These are phyloP conservation scores for Pseudocercospora fuligena DNA, from an alignment of 2,329 filamentous ascomycete species.

Conservation along the genomic window DNA sequence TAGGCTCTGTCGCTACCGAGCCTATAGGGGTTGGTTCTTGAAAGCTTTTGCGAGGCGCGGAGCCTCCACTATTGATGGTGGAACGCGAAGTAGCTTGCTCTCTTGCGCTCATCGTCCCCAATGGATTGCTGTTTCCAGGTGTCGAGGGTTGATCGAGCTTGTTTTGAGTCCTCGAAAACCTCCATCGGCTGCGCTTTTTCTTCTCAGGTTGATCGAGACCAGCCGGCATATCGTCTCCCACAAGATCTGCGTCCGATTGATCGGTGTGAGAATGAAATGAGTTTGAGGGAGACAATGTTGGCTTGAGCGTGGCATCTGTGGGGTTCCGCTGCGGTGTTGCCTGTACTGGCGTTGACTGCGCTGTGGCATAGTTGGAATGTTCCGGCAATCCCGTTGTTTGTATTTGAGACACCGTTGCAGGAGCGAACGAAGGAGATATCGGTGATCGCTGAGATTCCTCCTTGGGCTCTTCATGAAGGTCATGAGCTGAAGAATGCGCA, in stretches of 20 bases:
- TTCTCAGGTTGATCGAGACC: slow-evolving; percentile 51
- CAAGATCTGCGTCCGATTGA: slow-evolving; percentile 76
- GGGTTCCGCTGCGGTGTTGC: slow-evolving; percentile 78
- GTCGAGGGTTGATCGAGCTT: slow-evolving; percentile 35
- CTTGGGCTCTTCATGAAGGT: slow-evolving; percentile 48
- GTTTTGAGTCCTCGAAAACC: slow-evolving; percentile 60
- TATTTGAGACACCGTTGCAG: neutral
- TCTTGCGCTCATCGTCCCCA: slow-evolving; percentile 37
- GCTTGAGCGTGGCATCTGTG: slow-evolving; percentile 61
- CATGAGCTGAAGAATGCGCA: slow-evolving; percentile 87
- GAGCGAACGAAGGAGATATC: slow-evolving; percentile 25
- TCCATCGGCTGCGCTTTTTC: slow-evolving; percentile 74
- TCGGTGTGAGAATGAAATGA: slow-evolving; percentile 82
- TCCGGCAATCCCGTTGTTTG: slow-evolving; percentile 21
- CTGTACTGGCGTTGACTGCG: slow-evolving; percentile 63
- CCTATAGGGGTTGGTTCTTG: slow-evolving; percentile 35
- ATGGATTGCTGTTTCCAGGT: slow-evolving; percentile 32
- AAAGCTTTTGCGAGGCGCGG: slow-evolving; percentile 37
- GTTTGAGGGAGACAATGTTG: slow-evolving; percentile 73
- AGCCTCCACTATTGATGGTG: slow-evolving; percentile 38
- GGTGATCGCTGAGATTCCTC: slow-evolving; percentile 38
- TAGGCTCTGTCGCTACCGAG: slow-evolving; percentile 28
- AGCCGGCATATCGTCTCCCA: slow-evolving; percentile 60
- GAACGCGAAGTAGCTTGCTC: slow-evolving; percentile 40
- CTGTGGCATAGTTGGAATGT: slow-evolving; percentile 51